Evolutionary conservation across 2,329 filamentous ascomycete genomes (phyloP).

Genomic region (Ophiostoma populinum): DNA sequence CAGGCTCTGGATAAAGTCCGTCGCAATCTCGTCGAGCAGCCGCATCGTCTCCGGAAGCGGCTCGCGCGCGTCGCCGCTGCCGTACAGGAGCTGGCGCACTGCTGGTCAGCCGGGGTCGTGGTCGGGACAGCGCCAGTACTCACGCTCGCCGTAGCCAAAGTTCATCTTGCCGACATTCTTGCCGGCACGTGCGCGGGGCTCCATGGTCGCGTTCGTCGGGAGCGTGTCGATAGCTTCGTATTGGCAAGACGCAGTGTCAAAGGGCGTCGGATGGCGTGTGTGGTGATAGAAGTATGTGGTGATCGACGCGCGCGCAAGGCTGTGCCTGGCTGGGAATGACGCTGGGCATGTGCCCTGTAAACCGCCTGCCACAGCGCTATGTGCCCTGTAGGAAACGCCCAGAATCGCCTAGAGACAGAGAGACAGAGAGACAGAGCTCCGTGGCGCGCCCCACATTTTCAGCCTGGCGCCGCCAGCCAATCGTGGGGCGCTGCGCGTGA

Average conservation of each 20-base stretch:
- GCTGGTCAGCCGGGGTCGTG: conserved; percentile 5
- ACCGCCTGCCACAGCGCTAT: no score
- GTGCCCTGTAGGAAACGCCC: no score
- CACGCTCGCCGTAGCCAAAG: conserved; percentile 56
- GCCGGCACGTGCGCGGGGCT: conserved; percentile 59
- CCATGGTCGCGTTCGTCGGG: conserved; percentile 43
- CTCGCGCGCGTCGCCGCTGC: conserved; percentile 60
- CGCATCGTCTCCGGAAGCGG: conserved; percentile 73
- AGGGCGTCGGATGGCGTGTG: no score
- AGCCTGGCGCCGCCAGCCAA: conserved; percentile 1
- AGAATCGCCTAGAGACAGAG: no score
- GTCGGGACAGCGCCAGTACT: no score
- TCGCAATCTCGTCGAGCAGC: conserved; percentile 85
- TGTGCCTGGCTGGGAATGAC: no score
- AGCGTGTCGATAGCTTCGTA: no score
- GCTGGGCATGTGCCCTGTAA: no score
- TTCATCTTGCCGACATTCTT: conserved; percentile 75
- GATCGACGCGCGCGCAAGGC: no score
- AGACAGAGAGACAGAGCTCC: no score
- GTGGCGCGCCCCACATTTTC: not conserved
- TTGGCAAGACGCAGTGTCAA: no score
- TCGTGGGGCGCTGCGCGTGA: not conserved
- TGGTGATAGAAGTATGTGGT: no score
- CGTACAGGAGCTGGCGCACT: conserved; percentile 62
- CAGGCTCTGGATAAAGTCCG: conserved; percentile 89